Conservation (phyloP, 441 rosid genomes). For the Arabidopsis hybrid region DNA sequence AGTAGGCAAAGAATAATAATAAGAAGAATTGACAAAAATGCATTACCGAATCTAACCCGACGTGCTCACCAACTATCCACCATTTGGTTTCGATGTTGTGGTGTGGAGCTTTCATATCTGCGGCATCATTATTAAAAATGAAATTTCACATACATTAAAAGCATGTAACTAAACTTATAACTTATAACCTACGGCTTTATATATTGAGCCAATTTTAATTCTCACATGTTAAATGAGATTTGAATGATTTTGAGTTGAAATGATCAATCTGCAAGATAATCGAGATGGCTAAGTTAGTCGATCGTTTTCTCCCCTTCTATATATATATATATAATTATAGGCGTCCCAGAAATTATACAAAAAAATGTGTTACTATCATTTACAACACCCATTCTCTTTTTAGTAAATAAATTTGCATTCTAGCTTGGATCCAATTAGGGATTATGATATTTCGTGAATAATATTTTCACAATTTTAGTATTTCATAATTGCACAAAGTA, state of each 20-base stretch:
- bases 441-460: neutral
- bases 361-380: neutral
- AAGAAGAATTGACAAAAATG: neutral
- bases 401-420: neutral
- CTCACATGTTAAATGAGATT: conserved; percentile 30
- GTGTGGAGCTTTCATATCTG: conserved; percentile 13
- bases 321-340: no score
- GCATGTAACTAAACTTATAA: neutral
- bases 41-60: neutral
- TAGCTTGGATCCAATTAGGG: neutral
- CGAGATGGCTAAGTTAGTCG: neutral
- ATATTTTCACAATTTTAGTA: neutral
- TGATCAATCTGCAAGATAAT: neutral
- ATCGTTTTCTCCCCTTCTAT: conserved; percentile 20
- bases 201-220: conserved; percentile 5
- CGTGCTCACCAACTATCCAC: conserved; percentile 6
- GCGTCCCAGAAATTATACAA: neutral
- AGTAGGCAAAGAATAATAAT: neutral
- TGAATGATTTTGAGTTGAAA: conserved; percentile 15
- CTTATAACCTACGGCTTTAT: conserved; percentile 9
- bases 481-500: neutral
- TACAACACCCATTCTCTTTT: no score
- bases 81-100: conserved; percentile 5
- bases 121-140: neutral
- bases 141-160: neutral